Percentiles rank a stretch among this genome's conserved stretches.
Evolutionary conservation across 306 rosid genomes (phyloP).

Genomic region (Trifolium dubium): DNA sequence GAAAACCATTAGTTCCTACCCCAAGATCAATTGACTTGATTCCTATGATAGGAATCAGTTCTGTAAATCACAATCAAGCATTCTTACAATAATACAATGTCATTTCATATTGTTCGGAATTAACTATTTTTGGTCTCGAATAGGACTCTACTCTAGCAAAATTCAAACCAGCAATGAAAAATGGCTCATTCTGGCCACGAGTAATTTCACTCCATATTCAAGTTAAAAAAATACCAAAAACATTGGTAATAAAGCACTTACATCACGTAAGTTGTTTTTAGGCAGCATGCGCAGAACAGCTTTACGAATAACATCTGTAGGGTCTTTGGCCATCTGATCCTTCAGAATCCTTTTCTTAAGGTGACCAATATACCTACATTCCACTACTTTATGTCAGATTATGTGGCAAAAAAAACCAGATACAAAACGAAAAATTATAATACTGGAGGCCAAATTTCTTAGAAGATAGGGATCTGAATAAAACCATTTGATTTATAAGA

Average conservation of each 20-base stretch:
- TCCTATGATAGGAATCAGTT: background rate
- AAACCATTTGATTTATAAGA: conserved; percentile 30
- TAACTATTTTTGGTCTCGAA: background rate
- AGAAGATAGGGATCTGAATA: conserved; percentile 19
- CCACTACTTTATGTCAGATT: conserved; percentile 44
- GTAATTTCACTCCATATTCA: background rate
- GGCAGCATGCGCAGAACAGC: conserved; percentile 97
- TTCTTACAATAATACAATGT: conserved; percentile 3
- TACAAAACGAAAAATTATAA: conserved; percentile 15
- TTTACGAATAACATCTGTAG: conserved; percentile 94
- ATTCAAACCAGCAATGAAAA: conserved; percentile 4
- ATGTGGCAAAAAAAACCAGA: conserved; percentile 28
- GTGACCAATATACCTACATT: conserved; percentile 81
- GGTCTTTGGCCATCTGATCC: conserved; percentile 91
- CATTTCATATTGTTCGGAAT: background rate
- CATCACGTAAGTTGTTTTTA: conserved; percentile 88
- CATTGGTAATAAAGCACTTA: conserved; percentile 48
- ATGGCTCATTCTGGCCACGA: background rate
- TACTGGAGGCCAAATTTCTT: conserved; percentile 1
- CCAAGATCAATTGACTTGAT: background rate
- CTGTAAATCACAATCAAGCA: conserved; percentile 13
- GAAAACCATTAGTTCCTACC: background rate
- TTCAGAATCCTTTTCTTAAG: conserved; percentile 84
- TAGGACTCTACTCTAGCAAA: conserved; percentile 25
- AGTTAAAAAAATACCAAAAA: conserved; percentile 15